Conservation (phyloP, 73 alveolate species). For the Diophrys appendiculata region DNA sequence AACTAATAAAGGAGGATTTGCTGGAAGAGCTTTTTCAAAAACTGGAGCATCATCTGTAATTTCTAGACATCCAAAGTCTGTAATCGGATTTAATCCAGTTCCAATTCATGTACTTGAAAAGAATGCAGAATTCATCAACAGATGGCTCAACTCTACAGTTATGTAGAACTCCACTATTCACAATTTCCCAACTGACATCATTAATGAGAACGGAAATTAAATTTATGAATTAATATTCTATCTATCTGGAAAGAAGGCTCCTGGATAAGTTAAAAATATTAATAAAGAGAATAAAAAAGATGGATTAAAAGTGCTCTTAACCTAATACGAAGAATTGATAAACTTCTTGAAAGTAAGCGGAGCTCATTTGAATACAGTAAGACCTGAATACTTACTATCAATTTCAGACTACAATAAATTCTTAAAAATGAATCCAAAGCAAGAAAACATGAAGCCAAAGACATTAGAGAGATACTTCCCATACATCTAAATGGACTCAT, state of each 20-base stretch:
- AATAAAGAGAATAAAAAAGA: slow-evolving; percentile 83
- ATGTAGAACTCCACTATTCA: slow-evolving; percentile 71
- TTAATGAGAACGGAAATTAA: slow-evolving; percentile 89
- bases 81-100: slow-evolving; percentile 94
- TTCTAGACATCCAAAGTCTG: slow-evolving; percentile 82
- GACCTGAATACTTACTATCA: slow-evolving; percentile 93
- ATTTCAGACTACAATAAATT: slow-evolving; percentile 74
- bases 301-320: slow-evolving; percentile 48
- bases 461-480: slow-evolving; percentile 82
- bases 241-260: slow-evolving; percentile 94
- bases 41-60: slow-evolving; percentile 77
- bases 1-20: slow-evolving; percentile 59
- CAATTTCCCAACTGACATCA: slow-evolving; percentile 93
- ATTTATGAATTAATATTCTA: slow-evolving; percentile 83
- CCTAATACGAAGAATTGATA: slow-evolving; percentile 91
- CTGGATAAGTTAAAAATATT: slow-evolving; percentile 80
- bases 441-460: slow-evolving; percentile 76
- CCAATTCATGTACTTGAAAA: slow-evolving; percentile 86
- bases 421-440: slow-evolving; percentile 68
- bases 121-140: slow-evolving; percentile 83
- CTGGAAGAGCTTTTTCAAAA: slow-evolving; percentile 71
- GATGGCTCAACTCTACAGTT: slow-evolving; percentile 88
- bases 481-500: slow-evolving; percentile 90
- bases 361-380: slow-evolving; percentile 92
- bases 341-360: slow-evolving; percentile 94